phyloP scores from a whole-genome alignment of 2,329 filamentous ascomycete genomes.

The Trichoderma sp. region DNA sequence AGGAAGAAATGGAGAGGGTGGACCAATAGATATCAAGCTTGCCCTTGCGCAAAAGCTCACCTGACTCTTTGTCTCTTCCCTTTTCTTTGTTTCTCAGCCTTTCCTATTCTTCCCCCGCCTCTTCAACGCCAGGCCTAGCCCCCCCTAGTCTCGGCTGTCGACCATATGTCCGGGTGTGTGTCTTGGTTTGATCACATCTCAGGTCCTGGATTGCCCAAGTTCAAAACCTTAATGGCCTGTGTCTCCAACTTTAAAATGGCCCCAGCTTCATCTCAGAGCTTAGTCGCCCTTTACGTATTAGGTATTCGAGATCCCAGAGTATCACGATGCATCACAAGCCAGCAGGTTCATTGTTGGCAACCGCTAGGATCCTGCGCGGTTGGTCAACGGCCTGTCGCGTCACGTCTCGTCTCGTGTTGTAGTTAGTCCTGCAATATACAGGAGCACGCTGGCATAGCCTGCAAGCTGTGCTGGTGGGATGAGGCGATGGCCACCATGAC shows the following conservation, averaged over 20 bases:
- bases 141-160: too few relatives aligned
- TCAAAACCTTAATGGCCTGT: constrained; percentile 9
- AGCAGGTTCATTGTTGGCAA: too few relatives aligned
- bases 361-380: too few relatives aligned
- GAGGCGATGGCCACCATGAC: background rate
- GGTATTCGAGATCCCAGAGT: too few relatives aligned
- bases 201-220: constrained; percentile 7
- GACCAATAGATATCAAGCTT: background rate
- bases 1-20: background rate
- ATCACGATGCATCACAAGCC: too few relatives aligned
- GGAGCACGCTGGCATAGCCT: background rate
- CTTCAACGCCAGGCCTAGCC: background rate
- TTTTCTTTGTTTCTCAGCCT: background rate
- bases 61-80: constrained; percentile 7
- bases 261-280: too few relatives aligned
- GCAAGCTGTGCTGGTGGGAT: constrained; percentile 9
- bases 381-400: background rate
- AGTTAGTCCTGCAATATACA: background rate
- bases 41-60: constrained; percentile 16
- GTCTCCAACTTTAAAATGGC: background rate
- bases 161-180: too few relatives aligned
- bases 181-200: background rate
- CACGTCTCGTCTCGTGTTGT: background rate
- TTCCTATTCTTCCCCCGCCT: background rate
- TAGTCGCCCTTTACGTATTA: too few relatives aligned